Percentiles rank a stretch among this genome's conserved stretches.
Evolutionary conservation across 306 rosid genomes (phyloP).

Genomic region (Argentina anserina): DNA sequence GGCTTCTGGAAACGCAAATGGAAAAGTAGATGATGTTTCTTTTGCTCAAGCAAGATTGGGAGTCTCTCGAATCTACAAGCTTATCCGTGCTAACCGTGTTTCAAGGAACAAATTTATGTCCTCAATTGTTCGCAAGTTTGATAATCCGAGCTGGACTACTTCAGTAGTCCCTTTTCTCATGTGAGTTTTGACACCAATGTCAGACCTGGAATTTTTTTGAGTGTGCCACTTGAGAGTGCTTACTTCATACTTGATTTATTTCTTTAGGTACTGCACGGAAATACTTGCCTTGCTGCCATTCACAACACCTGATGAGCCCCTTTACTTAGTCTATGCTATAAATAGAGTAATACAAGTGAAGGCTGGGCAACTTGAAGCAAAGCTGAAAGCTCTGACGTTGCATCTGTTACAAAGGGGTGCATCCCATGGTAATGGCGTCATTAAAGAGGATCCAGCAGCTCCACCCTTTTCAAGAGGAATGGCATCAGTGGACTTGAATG

Average conservation of each 20-base stretch:
- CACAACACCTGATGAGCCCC: conserved; percentile 81
- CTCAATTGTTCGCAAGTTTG: conserved; percentile 90
- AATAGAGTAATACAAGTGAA: conserved; percentile 90
- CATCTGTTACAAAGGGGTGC: conserved; percentile 48
- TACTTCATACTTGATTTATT: conserved; percentile 20
- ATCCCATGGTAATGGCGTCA: conserved; percentile 55
- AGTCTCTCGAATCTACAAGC: conserved; percentile 98
- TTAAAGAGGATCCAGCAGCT: conserved; percentile 34
- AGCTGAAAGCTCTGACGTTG: conserved; percentile 73
- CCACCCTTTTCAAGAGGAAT: conserved; percentile 28
- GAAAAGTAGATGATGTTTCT: conserved; percentile 56
- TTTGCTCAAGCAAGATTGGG: conserved; percentile 89
- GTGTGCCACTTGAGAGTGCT: conserved; percentile 21
- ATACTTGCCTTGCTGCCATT: conserved; percentile 88
- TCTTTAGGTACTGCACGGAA: conserved; percentile 86
- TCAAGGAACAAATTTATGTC: conserved; percentile 96
- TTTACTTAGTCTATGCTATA: conserved; percentile 79
- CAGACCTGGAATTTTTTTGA: conserved; percentile 16
- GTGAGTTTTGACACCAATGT: conserved; percentile 48
- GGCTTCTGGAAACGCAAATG: conserved; percentile 50
- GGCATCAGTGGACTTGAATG: conserved; percentile 50
- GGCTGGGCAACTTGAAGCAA: conserved; percentile 83
- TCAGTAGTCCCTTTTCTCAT: conserved; percentile 71
- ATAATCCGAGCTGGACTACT: conserved; percentile 59
- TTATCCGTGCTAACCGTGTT: conserved; percentile 78